A percentile compares a stretch with the other conserved stretches of the same genome.
These are phyloP conservation scores for Phytophthora boehmeriae DNA, from an alignment of 352 stramenopile genomes.

Conservation along the genomic window DNA sequence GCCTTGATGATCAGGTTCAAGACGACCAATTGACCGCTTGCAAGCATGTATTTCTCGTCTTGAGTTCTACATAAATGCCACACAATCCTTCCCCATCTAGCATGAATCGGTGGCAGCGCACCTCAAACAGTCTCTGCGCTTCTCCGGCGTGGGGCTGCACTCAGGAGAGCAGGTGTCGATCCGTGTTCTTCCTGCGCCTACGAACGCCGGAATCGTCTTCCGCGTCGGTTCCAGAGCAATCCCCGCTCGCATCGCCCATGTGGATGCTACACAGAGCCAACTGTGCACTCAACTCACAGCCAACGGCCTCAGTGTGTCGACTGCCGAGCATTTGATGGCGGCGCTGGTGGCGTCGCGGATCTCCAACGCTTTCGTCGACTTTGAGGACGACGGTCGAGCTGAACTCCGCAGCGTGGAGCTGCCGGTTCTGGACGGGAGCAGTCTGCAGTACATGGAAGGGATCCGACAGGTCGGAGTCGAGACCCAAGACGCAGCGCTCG, in stretches of 20 bases:
- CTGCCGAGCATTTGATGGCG: constrained; percentile 75
- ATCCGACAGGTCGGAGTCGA: constrained; percentile 46
- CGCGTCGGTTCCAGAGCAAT: constrained; percentile 15
- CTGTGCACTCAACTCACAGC: constrained; percentile 61
- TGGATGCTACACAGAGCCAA: constrained; percentile 49
- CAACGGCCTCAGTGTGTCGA: constrained; percentile 42
- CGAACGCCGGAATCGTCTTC: constrained; percentile 45
- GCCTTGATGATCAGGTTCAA: too few relatives aligned
- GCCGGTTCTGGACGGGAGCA: constrained; percentile 74
- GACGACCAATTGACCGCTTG: too few relatives aligned
- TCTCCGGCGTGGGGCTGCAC: constrained; percentile 69
- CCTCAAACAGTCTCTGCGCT: constrained; percentile 50
- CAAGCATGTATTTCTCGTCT: too few relatives aligned
- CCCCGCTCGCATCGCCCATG: constrained; percentile 35
- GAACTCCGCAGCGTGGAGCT: constrained; percentile 40
- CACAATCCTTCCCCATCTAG: constrained; percentile 4
- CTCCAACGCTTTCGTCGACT: constrained; percentile 49
- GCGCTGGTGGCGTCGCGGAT: constrained; percentile 54
- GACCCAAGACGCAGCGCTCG: constrained; percentile 26
- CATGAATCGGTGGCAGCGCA: constrained; percentile 46
- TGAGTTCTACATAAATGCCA: constrained; percentile 8
- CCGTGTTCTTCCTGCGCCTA: constrained; percentile 37
- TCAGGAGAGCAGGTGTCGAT: constrained; percentile 43
- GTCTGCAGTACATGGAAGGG: constrained; percentile 42
- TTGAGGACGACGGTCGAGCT: constrained; percentile 15